Conservation (phyloP, 352 stramenopile genomes). For the Pythium rhizo-oryzae region DNA sequence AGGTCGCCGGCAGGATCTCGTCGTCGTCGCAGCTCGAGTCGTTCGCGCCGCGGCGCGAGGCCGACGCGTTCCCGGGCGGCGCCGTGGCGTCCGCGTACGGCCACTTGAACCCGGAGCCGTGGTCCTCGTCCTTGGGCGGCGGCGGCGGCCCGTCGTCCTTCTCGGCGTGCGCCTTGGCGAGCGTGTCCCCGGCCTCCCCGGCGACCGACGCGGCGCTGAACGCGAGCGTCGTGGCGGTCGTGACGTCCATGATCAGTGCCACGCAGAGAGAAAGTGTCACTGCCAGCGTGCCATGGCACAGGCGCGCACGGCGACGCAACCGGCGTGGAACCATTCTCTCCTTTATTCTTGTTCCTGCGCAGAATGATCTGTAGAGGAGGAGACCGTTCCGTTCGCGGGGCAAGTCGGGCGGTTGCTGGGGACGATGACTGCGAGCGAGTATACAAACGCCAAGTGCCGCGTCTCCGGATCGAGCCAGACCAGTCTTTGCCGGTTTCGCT, state of each 20-base stretch:
- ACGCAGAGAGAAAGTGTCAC: not conserved
- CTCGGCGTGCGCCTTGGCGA: not conserved
- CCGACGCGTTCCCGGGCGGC: not conserved
- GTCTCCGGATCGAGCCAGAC: not conserved
- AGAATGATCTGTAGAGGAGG: not conserved
- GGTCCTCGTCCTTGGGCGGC: not conserved
- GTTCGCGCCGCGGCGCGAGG: not conserved
- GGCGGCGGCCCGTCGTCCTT: not conserved
- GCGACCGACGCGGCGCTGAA: not conserved
- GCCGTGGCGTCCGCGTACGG: not conserved
- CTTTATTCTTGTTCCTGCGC: not conserved
- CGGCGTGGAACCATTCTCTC: not conserved
- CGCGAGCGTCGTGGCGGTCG: not conserved
- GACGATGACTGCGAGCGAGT: not conserved
- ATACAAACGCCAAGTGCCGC: not conserved
- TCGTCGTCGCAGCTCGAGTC: slow-evolving; percentile 14
- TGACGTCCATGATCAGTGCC: not conserved
- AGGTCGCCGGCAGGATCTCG: slow-evolving; percentile 22
- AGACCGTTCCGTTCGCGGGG: too few relatives aligned
- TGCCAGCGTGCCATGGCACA: not conserved
- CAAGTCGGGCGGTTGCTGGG: not conserved
- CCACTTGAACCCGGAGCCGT: not conserved
- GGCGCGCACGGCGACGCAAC: not conserved
- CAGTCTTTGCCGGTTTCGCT: not conserved
- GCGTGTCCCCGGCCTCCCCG: not conserved